Percentiles rank a stretch among this genome's conserved stretches.
phyloP scores from a whole-genome alignment of 441 rosid species.

The Pelargonium citronellum region DNA sequence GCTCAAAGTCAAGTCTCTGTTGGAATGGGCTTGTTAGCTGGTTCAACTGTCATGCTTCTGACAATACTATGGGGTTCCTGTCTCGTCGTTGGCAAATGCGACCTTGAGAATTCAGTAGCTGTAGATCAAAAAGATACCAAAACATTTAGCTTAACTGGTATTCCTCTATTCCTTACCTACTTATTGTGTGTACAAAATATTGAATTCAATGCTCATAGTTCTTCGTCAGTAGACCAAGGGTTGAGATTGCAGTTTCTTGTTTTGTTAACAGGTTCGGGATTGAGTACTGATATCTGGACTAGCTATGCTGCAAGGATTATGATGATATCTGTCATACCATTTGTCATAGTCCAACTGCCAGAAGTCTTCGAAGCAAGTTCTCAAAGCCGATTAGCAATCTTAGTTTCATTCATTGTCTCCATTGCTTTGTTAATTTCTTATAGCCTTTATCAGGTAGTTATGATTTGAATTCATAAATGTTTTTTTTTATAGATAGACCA shows the following conservation, averaged over 20 bases:
- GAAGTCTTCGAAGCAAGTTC: conserved; percentile 12
- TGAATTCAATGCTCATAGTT: neutral
- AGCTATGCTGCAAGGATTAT: conserved; percentile 25
- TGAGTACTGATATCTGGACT: conserved; percentile 24
- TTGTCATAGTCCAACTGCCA: conserved; percentile 11
- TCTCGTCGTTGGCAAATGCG: conserved; percentile 26
- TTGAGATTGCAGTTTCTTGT: too few relatives aligned
- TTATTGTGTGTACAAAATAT: conserved; percentile 8
- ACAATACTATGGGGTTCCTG: conserved; percentile 31
- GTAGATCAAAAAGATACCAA: conserved; percentile 20
- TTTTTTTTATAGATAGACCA: neutral
- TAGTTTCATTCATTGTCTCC: conserved; percentile 18
- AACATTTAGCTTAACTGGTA: conserved; percentile 25
- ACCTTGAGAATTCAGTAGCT: conserved; percentile 18
- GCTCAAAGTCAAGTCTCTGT: conserved; percentile 33
- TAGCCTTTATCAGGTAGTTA: conserved; percentile 25
- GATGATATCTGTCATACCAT: conserved; percentile 22
- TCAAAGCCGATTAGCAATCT: conserved; percentile 16
- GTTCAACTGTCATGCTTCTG: conserved; percentile 30
- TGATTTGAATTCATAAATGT: neutral
- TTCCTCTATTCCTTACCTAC: neutral
- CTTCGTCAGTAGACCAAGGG: neutral
- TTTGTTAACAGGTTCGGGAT: neutral
- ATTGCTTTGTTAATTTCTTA: conserved; percentile 16
- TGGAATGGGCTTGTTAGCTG: conserved; percentile 29